A percentile compares a stretch with the other conserved stretches of the same genome.
Evolutionary conservation across 1,284 basidiomycete species (phyloP).

Genomic region (Heterobasidion parviporum): DNA sequence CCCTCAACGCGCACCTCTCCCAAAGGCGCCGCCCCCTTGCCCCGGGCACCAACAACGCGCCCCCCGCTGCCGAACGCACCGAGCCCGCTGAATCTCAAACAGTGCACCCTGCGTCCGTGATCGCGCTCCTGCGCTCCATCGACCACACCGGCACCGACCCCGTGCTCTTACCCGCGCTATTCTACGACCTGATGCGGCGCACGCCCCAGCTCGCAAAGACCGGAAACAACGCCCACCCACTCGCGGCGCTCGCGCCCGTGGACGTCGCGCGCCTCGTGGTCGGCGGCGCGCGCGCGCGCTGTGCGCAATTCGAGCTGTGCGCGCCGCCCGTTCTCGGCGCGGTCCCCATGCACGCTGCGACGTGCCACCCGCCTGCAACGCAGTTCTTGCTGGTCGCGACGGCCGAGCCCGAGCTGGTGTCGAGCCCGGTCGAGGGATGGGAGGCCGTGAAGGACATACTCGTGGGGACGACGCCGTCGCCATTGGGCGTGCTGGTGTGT

Average conservation of each 20-base stretch:
- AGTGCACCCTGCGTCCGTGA: slow-evolving; percentile 18
- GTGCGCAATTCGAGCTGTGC: slow-evolving; percentile 5
- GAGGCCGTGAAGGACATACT: background rate
- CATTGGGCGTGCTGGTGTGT: too few relatives aligned
- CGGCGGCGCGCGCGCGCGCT: slow-evolving; percentile 18
- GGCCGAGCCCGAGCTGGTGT: background rate
- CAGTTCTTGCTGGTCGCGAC: too few relatives aligned
- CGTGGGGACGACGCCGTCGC: too few relatives aligned
- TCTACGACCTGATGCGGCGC: slow-evolving; percentile 19
- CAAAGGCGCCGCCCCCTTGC: background rate
- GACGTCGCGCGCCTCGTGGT: slow-evolving; percentile 19
- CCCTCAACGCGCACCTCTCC: slow-evolving; percentile 5
- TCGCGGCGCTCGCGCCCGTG: slow-evolving; percentile 15
- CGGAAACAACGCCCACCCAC: slow-evolving; percentile 13
- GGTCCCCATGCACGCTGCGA: too few relatives aligned
- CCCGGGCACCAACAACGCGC: too few relatives aligned
- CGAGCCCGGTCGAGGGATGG: slow-evolving; percentile 2
- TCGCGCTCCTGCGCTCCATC: slow-evolving; percentile 16
- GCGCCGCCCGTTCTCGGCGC: too few relatives aligned
- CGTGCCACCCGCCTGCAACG: too few relatives aligned
- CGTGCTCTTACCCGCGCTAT: slow-evolving; percentile 16
- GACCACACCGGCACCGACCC: slow-evolving; percentile 13
- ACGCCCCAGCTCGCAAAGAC: slow-evolving; percentile 15
- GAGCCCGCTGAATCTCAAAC: slow-evolving; percentile 12
- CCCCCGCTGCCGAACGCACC: background rate